These are phyloP conservation scores for Heterobasidion annosum DNA, from an alignment of 1,284 basidiomycete species.

Conservation along the genomic window DNA sequence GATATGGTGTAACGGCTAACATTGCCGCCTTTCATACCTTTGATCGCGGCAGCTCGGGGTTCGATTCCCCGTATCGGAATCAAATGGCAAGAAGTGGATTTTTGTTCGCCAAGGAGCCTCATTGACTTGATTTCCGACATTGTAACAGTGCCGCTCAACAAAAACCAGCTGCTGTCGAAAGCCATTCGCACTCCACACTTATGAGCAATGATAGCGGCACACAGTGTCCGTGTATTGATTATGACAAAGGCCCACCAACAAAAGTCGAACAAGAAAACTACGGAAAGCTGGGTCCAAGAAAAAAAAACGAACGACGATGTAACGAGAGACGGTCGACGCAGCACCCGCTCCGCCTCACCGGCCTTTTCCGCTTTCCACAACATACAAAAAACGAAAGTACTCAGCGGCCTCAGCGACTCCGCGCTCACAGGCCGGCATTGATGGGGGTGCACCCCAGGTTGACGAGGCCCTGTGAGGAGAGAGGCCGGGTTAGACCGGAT, in stretches of 20 bases:
- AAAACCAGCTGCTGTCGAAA: too few species aligned
- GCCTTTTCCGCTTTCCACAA: too few species aligned
- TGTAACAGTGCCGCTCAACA: too few species aligned
- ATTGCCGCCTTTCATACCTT: neutral
- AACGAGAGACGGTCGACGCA: neutral
- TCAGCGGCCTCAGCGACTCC: neutral
- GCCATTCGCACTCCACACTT: too few species aligned
- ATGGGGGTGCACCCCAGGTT: conserved; percentile 30
- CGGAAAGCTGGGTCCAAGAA: neutral
- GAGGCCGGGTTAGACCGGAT: too few species aligned
- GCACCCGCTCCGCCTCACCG: too few species aligned
- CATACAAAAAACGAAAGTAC: too few species aligned
- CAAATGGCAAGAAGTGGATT: neutral
- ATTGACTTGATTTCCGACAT: too few species aligned
- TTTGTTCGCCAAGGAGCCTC: too few species aligned
- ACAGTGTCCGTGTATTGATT: too few species aligned
- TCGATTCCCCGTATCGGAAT: conserved; percentile 68
- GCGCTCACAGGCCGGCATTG: conserved; percentile 19
- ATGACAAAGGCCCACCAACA: too few species aligned
- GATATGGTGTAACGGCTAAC: neutral
- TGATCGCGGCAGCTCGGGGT: conserved; percentile 63
- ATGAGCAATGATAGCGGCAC: too few species aligned
- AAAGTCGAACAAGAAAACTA: neutral
- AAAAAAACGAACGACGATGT: neutral
- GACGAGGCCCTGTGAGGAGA: conserved; percentile 19